Evolutionary conservation across 805 yeast species (phyloP).

Genomic region (Yarrowia bubula): DNA sequence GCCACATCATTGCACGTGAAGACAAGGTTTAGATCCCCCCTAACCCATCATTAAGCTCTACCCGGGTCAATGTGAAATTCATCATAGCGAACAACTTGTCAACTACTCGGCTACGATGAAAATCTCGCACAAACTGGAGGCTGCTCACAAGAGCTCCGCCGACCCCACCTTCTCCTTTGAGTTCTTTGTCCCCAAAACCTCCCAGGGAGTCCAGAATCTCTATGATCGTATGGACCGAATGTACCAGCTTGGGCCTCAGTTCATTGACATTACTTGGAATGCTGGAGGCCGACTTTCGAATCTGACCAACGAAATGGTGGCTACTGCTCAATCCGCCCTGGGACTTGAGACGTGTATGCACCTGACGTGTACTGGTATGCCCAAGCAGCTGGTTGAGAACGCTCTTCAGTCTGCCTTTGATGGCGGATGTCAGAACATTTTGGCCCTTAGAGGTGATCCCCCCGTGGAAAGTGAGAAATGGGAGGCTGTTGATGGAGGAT

Average conservation of each 20-base stretch:
- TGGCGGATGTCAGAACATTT: conserved; percentile 91
- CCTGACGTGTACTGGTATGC: conserved; percentile 95
- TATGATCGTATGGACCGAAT: conserved; percentile 97
- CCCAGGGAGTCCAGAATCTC: conserved; percentile 93
- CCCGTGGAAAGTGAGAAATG: conserved; percentile 54
- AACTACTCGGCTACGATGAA: conserved; percentile 40
- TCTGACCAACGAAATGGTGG: conserved; percentile 86
- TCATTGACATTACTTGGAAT: conserved; percentile 96
- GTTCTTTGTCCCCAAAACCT: conserved; percentile 94
- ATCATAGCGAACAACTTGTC: not conserved
- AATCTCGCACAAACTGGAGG: conserved; percentile 47
- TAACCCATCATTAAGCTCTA: not conserved
- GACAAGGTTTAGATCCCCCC: not conserved
- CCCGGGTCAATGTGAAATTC: not conserved
- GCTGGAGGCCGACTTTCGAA: conserved; percentile 90
- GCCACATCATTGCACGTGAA: conserved; percentile 18
- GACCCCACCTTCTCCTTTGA: conserved; percentile 87
- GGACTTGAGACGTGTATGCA: conserved; percentile 98
- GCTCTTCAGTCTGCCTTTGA: conserved; percentile 82
- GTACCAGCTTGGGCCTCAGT: conserved; percentile 87
- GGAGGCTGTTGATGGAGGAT: conserved; percentile 63
- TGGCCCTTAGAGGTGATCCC: conserved; percentile 95
- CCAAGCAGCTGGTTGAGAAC: conserved; percentile 69
- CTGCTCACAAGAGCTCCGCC: conserved; percentile 40
- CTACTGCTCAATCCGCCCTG: conserved; percentile 82